Base-by-base conservation (phyloP, 1,139 yeast genomes). In the Geotrichum candidum region DNA sequence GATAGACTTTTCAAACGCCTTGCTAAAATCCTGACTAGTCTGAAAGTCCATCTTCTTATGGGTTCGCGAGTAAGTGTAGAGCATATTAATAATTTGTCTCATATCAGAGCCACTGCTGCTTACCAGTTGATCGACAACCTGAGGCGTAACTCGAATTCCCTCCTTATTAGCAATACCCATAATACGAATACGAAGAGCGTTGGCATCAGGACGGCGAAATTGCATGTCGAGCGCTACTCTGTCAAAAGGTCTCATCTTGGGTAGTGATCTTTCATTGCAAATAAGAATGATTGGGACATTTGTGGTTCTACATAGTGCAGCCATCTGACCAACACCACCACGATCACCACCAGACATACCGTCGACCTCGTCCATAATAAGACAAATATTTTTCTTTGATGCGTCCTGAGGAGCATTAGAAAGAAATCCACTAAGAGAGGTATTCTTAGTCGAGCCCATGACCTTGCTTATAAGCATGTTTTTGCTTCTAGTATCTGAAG, bases 331-430 rank as follows among this genome's bases (percentile, higher is more conserved):
- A 25, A 95, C 97, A 66, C 99, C 99, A 65, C 99, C 99, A 69
- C 95, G 87, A 74, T 95, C 99, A 66, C 99, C 99, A 70, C 96
- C 91, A 53, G 97, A 90, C 99, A 95, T 94, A 68, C 99, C 99
- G 74, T 95, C 99, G 41, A 95, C 99, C 76, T 95, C 99, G 76
- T 95, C 99, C 98, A 95, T 91, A 66, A 95, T 88, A 58, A 94
- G 81, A 59, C 92, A 91, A 68, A 92, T 85, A 62, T 83, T 84
- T 64, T 82, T 80, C 58, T 78, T 76, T 7, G 59, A 46, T 2
- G 54, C 13, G 4, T 45, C 56, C 13, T 52, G 11, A 18, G 73
- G 76, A 45, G 76, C 75, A 45, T 77, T 73, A 54, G 82, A 78
- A 76, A 90, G 86, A 70, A 78, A 90, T 0, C 97, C 97, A 63